These are phyloP conservation scores for Phellinidium pouzarii DNA, from an alignment of 1,284 basidiomycete species.

Conservation along the genomic window DNA sequence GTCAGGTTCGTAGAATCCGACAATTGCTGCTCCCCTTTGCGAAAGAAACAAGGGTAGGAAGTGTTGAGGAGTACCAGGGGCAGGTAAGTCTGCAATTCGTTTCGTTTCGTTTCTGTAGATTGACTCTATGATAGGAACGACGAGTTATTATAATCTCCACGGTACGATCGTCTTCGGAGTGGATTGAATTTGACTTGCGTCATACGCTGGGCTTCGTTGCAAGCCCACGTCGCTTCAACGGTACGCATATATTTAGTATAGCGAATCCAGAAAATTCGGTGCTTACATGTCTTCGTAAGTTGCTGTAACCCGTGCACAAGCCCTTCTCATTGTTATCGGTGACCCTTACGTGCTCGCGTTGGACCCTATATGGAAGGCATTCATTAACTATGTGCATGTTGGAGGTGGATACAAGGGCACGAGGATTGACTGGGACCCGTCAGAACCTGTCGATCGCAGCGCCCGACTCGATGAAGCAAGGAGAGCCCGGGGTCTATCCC, in stretches of 20 bases:
- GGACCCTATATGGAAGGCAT: constrained; percentile 44
- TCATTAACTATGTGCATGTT: constrained; percentile 43
- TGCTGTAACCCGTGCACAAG: constrained; percentile 43
- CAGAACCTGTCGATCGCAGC: constrained; percentile 26
- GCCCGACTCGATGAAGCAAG: constrained; percentile 11
- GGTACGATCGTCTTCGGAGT: constrained; percentile 35
- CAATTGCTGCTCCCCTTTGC: constrained; percentile 29
- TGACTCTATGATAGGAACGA: constrained; percentile 28
- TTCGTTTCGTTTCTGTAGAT: neutral
- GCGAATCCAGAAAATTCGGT: neutral
- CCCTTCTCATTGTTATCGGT: constrained; percentile 51
- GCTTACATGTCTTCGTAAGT: constrained; percentile 22
- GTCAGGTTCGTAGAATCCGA: constrained; percentile 44
- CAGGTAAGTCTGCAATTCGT: constrained; percentile 33
- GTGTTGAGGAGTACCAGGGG: constrained; percentile 59
- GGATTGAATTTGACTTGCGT: constrained; percentile 34
- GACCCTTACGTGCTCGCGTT: constrained; percentile 46
- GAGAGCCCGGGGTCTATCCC: constrained; percentile 9
- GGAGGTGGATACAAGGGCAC: constrained; percentile 44
- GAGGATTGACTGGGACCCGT: constrained; percentile 44
- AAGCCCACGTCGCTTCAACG: constrained; percentile 40
- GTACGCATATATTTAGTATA: constrained; percentile 22
- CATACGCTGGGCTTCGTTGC: constrained; percentile 43
- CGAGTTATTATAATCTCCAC: constrained; percentile 40
- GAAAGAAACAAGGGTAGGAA: constrained; percentile 44